Evolutionary conservation across 2,329 filamentous ascomycete species (phyloP).

Genomic region (Pyrenophora tritici-repentis): DNA sequence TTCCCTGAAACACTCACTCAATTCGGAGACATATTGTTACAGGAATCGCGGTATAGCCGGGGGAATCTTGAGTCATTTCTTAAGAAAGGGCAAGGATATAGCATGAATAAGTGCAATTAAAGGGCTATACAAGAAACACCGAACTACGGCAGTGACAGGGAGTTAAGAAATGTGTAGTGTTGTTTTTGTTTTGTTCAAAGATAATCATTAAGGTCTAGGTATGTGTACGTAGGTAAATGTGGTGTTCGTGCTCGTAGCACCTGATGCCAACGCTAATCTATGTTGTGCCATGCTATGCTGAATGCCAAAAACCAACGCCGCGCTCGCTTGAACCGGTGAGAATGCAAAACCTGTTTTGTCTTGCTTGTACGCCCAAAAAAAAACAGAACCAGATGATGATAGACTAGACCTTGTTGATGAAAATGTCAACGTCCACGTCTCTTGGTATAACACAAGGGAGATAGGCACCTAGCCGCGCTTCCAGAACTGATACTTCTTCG

Average conservation of each 20-base stretch:
- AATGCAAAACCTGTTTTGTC: conserved; percentile 1
- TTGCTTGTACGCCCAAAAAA: not conserved
- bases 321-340: conserved; percentile 14
- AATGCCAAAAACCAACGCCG: conserved; percentile 16
- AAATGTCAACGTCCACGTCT: not conserved
- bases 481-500: conserved; percentile 23
- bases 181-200: too few species aligned
- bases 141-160: too few species aligned
- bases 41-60: too few species aligned
- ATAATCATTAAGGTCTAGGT: conserved; percentile 7
- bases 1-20: too few species aligned
- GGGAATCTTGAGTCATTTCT: too few species aligned
- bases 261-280: conserved; percentile 3
- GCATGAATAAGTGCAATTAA: too few species aligned
- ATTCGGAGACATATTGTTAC: too few species aligned
- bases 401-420: not conserved
- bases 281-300: not conserved
- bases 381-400: not conserved
- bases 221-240: not conserved
- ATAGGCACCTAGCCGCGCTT: conserved; percentile 17
- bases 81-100: too few species aligned
- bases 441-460: not conserved
- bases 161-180: too few species aligned
- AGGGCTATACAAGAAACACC: too few species aligned
- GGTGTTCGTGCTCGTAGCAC: conserved; percentile 1